These are phyloP conservation scores for Camptophora hylomeconis DNA, from an alignment of 2,329 filamentous ascomycete genomes.

Conservation along the genomic window DNA sequence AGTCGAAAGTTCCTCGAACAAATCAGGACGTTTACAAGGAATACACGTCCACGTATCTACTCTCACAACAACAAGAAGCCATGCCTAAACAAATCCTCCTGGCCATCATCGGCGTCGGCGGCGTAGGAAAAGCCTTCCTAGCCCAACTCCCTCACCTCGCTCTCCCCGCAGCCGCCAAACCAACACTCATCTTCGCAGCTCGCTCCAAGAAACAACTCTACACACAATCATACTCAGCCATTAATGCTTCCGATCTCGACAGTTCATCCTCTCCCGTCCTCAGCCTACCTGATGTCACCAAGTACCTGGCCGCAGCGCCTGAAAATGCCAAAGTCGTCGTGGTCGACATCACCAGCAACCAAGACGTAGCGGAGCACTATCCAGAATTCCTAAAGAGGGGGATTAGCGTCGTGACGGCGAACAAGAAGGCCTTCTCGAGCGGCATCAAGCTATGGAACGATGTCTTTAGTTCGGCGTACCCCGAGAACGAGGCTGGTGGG, in stretches of 20 bases:
- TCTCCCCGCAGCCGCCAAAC: conserved; percentile 52
- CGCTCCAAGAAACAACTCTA: conserved; percentile 72
- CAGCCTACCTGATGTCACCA: conserved; percentile 55
- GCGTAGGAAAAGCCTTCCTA: conserved; percentile 86
- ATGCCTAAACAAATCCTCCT: conserved; percentile 12
- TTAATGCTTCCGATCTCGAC: conserved; percentile 48
- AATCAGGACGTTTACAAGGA: no score
- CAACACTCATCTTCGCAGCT: conserved; percentile 72
- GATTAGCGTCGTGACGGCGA: conserved; percentile 86
- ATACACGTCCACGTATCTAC: no score
- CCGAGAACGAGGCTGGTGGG: conserved; percentile 38
- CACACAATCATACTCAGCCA: conserved; percentile 45
- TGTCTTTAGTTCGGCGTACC: conserved; percentile 63
- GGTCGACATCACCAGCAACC: conserved; percentile 91
- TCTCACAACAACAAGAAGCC: no score
- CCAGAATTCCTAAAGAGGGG: conserved; percentile 67
- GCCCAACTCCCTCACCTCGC: conserved; percentile 60
- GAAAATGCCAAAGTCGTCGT: conserved; percentile 69
- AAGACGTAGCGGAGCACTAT: conserved; percentile 72
- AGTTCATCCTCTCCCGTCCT: conserved; percentile 53
- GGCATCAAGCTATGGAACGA: conserved; percentile 70
- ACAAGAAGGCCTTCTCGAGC: conserved; percentile 95
- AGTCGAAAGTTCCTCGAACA: no score
- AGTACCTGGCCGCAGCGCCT: conserved; percentile 66
- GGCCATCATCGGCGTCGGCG: conserved; percentile 58